Evolutionary conservation across 2,329 filamentous ascomycete genomes (phyloP).

Genomic region (Calcarisporium arbuscula): DNA sequence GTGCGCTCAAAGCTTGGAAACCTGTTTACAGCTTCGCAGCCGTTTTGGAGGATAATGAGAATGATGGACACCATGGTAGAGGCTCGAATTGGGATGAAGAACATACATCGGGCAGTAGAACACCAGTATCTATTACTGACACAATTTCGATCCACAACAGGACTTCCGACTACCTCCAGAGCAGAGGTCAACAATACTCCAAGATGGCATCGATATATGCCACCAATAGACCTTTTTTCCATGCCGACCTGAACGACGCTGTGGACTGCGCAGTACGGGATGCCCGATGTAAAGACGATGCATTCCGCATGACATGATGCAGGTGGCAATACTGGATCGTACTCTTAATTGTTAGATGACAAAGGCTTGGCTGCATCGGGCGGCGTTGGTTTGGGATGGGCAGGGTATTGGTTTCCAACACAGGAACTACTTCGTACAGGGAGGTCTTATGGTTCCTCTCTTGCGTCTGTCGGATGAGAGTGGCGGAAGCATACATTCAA

Average conservation of each 20-base stretch:
- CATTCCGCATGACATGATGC: no score
- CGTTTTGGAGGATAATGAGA: conserved; percentile 5
- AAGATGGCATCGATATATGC: conserved; percentile 25
- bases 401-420: no score
- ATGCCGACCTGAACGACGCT: conserved; percentile 37
- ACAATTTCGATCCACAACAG: not conserved
- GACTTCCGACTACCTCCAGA: not conserved
- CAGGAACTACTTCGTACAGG: no score
- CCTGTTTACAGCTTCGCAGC: conserved; percentile 27
- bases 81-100: conserved; percentile 10
- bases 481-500: no score
- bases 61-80: conserved; percentile 1
- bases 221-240: conserved; percentile 42
- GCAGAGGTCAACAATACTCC: not conserved
- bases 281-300: conserved; percentile 16
- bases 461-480: no score
- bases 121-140: not conserved
- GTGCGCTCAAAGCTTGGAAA: conserved; percentile 22
- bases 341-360: no score
- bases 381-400: no score
- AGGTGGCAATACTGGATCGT: no score
- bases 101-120: conserved; percentile 3
- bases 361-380: no score
- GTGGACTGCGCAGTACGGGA: conserved; percentile 28
- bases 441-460: no score